Base-by-base conservation (phyloP, 129 eudicot species). In the Artemisia argyi region DNA sequence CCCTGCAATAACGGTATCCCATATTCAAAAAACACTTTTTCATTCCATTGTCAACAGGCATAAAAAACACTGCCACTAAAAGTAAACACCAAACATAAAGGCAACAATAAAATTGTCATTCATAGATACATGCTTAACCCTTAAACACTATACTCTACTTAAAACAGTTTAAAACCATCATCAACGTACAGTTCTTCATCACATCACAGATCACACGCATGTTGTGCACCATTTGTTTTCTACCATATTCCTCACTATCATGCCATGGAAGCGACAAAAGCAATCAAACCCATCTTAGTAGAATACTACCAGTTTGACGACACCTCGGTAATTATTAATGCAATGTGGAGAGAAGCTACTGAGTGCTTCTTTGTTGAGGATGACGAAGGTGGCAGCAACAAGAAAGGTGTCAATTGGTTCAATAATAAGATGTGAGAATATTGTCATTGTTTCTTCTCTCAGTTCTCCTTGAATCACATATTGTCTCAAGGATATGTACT, bases 241-340 rank as follows among this genome's bases (percentile, higher is more conserved):
- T 11, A 85, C 87, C 7, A 85, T n/a, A 87, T 85, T 74, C 90
- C 90, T 3, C 87, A 82, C 71, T 85, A 85, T 53, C 72, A 85
- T 65, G 87, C 90, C 2, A 82, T 79, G 85, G 90, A 85, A 66
- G 90, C 90, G 16, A 85, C 90, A n/a, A 85, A 79, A 30, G 85
- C 87, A 0, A 85, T 82, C 48, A 85, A 82, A 72, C 90, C 87
- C 0, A 63, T 85, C 22, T 59, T 85, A 47, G 87, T 85, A 9
- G 83, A 85, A 18, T 85, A 85, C 52, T 85, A 85, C 52, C 90
- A 82, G 72, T 85, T 79, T 24, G 90, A 85, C 19, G 80, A 80
- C 60, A 85, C 90, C 0, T 83, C 87, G 13, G 65, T 82, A 2
- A 16, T 79, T n/a, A n/a, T n/a, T 19, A 76, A 82, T 74, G 86